Base-by-base conservation (phyloP, 2,329 filamentous ascomycete genomes). In the Fusarium succisae region DNA sequence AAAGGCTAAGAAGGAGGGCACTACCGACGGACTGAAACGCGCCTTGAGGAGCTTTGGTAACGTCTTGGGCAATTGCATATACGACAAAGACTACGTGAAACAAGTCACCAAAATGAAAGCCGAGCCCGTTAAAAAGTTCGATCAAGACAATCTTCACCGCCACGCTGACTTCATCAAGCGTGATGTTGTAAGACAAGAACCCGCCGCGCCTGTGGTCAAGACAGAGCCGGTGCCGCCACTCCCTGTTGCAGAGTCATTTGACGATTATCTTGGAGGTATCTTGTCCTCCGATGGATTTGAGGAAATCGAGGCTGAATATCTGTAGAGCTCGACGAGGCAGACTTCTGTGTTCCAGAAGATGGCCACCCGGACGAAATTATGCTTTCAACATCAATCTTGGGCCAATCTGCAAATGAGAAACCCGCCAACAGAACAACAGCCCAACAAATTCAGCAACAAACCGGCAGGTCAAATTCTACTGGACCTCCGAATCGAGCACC, bases 1-100 rank as follows among this genome's bases (percentile, higher is more conserved):
- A 82, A 99, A 99, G 84, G 95, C 96, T 3, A 99, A 98, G 86
- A 99, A 99, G 82, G 95, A 98, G 85, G 97, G 94, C 13, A 97
- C 95, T 6, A 98, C 97, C 15, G 96, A 99, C 83, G 96, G 91
- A 3, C 81, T 99, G 80, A 99, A 99, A 84, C 89, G 96, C 75
- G 91, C 96, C 3, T 81, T 99, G 78, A 89, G 96, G 67, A 98
- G 91, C 73, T 99, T 99, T 83, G 96, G 96, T 68, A 98, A 98
- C 78, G 93, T 98, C 22, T 87, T 99, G 62, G 96, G 96, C n/a
- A 99, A 98, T 81, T 99, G 96, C 86, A 91, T 99, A 67, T 98
- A 99, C 83, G 96, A 99, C 84, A 97, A 98, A 83, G 92, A 96
- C 70, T 99, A 98, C 80, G 86, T 99, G 64, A 88, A 91, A 59